Evolutionary conservation across 495 filamentous ascomycete genomes (phyloP).

Genomic region (Amorphotheca resinae): DNA sequence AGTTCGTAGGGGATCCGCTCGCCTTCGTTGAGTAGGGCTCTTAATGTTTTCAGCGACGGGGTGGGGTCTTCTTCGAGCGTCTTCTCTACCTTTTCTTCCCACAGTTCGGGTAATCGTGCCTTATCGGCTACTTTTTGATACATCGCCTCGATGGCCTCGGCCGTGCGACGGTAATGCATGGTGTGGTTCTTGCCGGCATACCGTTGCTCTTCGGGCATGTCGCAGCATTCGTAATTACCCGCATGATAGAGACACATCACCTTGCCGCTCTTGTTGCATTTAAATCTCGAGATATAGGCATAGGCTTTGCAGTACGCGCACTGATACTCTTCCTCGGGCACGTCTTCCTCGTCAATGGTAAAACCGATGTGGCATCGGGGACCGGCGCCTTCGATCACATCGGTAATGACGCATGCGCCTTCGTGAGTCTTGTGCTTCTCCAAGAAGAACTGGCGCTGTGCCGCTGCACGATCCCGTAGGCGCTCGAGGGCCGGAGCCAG

Average conservation of each 20-base stretch:
- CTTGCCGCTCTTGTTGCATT: conserved; percentile 65
- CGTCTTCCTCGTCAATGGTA: conserved; percentile 42
- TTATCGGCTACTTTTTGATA: conserved; percentile 76
- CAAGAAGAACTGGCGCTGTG: conserved; percentile 53
- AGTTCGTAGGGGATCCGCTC: conserved; percentile 95
- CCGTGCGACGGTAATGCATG: conserved; percentile 61
- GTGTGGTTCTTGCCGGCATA: conserved; percentile 51
- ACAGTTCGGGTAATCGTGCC: conserved; percentile 71
- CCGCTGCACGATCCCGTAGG: conserved; percentile 59
- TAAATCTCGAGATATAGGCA: conserved; percentile 81
- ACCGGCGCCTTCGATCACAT: conserved; percentile 17
- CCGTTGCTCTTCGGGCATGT: conserved; percentile 43
- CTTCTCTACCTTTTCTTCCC: conserved; percentile 83
- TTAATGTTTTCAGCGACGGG: conserved; percentile 76
- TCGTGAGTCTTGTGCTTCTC: conserved; percentile 39
- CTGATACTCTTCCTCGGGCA: conserved; percentile 79
- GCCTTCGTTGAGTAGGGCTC: conserved; percentile 78
- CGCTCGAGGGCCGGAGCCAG: conserved; percentile 75
- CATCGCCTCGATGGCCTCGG: conserved; percentile 50
- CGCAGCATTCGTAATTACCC: conserved; percentile 68
- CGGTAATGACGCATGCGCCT: conserved; percentile 28
- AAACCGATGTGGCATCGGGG: conserved; percentile 21
- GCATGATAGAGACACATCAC: conserved; percentile 69
- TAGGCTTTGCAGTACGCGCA: conserved; percentile 89
- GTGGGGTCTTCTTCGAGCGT: conserved; percentile 68